Conservation (phyloP, 108 stramenopile genomes). For the Thalassiosira profunda region DNA sequence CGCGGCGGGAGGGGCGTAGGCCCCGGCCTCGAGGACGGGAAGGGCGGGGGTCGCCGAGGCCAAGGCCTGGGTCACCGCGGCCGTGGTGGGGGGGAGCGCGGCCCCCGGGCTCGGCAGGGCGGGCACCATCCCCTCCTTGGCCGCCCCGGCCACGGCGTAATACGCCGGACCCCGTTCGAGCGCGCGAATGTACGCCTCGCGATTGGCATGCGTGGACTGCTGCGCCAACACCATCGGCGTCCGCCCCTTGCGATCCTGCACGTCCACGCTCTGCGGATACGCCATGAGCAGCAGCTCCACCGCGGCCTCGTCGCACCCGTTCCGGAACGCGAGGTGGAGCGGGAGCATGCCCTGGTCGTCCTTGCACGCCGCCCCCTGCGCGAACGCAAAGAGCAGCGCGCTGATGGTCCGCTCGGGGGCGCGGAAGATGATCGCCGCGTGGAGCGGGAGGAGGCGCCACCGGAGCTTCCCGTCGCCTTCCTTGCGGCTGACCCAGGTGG, state of each 20-base stretch:
- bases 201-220: conserved; percentile 62
- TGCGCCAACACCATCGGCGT: conserved; percentile 82
- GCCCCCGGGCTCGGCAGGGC: conserved; percentile 1
- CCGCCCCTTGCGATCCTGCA: conserved; percentile 88
- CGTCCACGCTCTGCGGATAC: conserved; percentile 77
- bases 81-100: neutral
- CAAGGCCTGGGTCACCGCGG: conserved; percentile 13
- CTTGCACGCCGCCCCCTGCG: conserved; percentile 68
- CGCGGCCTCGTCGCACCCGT: conserved; percentile 55
- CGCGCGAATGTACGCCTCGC: conserved; percentile 63
- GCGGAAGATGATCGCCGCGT: conserved; percentile 89
- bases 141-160: conserved; percentile 38
- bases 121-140: conserved; percentile 12
- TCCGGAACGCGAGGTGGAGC: conserved; percentile 84
- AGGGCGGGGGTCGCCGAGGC: neutral
- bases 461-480: conserved; percentile 77
- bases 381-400: conserved; percentile 64
- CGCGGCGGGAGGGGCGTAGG: neutral
- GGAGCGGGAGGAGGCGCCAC: conserved; percentile 89
- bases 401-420: conserved; percentile 75
- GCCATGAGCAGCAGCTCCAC: conserved; percentile 70
- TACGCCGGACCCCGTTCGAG: conserved; percentile 71
- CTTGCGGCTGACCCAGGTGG: conserved; percentile 77
- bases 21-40: neutral
- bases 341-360: conserved; percentile 93